These are phyloP conservation scores for Chrysanthemum seticuspe DNA, from an alignment of 129 eudicot species.

Conservation along the genomic window DNA sequence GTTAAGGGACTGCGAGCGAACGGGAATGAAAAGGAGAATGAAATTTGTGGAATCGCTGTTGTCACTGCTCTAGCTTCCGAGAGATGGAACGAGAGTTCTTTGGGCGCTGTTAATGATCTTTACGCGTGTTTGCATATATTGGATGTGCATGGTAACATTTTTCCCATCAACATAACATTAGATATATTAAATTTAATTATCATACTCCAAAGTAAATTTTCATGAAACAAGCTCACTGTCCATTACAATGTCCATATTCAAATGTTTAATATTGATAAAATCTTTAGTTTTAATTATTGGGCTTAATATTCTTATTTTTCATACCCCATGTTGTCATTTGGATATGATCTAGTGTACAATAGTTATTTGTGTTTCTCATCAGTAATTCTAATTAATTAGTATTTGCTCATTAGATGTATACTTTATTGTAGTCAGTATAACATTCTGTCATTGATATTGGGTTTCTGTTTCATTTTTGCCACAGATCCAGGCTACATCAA, in stretches of 20 bases:
- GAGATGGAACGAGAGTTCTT: constrained; percentile 30
- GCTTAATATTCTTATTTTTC: background rate
- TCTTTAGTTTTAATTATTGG: background rate
- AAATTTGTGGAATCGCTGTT: constrained; percentile 51
- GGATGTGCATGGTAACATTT: constrained; percentile 38
- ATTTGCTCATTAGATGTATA: no score
- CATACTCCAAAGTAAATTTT: no score
- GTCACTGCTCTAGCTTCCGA: constrained; percentile 44
- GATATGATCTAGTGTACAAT: no score
- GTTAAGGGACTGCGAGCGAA: background rate
- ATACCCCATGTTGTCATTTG: no score
- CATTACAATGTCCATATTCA: no score
- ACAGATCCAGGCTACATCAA: constrained; percentile 66
- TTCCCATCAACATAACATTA: background rate
- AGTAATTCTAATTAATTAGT: no score
- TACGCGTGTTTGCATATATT: constrained; percentile 39
- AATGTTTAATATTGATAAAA: no score
- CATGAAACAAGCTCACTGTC: no score
- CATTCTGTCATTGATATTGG: constrained; percentile 4
- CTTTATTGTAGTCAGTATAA: background rate
- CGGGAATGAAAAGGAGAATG: constrained; percentile 34
- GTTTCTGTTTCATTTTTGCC: constrained; percentile 1
- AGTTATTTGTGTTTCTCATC: no score
- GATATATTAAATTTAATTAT: no score
- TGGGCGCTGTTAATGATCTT: constrained; percentile 28